Evolutionary conservation across 1,284 basidiomycete species (phyloP).

Genomic region (Ceratobasidium sp.): DNA sequence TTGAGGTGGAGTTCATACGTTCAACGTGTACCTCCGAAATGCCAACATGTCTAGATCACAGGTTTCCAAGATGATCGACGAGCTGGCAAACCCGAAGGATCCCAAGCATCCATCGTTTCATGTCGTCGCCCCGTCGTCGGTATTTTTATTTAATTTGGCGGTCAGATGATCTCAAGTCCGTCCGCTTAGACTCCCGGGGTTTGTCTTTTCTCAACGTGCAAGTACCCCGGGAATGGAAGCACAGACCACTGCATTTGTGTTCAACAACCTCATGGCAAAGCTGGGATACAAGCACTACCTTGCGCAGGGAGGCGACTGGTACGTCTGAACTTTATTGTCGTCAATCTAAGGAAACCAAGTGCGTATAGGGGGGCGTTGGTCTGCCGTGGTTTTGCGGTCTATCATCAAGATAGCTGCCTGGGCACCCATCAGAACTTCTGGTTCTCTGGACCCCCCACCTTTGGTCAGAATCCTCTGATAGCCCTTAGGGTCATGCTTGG

Average conservation of each 20-base stretch:
- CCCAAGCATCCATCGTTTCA: slow-evolving; percentile 48
- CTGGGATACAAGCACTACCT: slow-evolving; percentile 49
- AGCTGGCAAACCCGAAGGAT: slow-evolving; percentile 47
- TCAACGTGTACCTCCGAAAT: neutral
- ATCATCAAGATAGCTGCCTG: slow-evolving; percentile 47
- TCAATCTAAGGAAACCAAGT: neutral
- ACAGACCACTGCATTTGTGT: slow-evolving; percentile 44
- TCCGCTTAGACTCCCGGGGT: slow-evolving; percentile 48
- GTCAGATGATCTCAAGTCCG: neutral
- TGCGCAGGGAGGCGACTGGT: slow-evolving; percentile 50
- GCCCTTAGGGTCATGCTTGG: slow-evolving; percentile 45
- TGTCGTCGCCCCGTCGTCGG: slow-evolving; percentile 49
- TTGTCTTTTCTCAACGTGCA: slow-evolving; percentile 47
- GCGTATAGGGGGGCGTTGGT: slow-evolving; percentile 47
- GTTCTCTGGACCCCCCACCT: slow-evolving; percentile 32
- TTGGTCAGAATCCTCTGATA: slow-evolving; percentile 44
- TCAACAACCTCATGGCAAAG: slow-evolving; percentile 48
- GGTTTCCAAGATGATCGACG: slow-evolving; percentile 48
- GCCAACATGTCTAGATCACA: neutral
- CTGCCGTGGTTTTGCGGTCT: slow-evolving; percentile 46
- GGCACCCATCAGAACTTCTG: slow-evolving; percentile 47
- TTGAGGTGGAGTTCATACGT: slow-evolving; percentile 33
- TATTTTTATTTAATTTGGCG: neutral
- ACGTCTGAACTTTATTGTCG: neutral
- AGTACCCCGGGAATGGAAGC: slow-evolving; percentile 46